A percentile compares a stretch with the other conserved stretches of the same genome.
These are phyloP conservation scores for Fusarium sterilihyphosum DNA, from an alignment of 2,329 filamentous ascomycete genomes.

Conservation along the genomic window DNA sequence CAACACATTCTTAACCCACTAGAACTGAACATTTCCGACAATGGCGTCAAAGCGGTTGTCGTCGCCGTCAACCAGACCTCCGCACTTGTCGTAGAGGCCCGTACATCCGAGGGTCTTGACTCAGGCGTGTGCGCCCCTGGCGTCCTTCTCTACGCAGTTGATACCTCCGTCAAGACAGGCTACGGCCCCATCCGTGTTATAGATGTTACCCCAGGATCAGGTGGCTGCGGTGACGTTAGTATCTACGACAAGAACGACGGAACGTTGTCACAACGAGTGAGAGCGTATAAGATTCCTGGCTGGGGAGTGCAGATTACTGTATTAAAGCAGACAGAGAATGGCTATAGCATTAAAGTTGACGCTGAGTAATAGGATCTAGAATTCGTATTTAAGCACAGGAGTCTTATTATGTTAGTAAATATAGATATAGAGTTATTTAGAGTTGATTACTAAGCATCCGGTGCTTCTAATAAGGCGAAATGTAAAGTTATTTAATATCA, in stretches of 20 bases:
- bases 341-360: background rate
- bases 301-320: slow-evolving; percentile 29
- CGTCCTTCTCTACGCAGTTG: slow-evolving; percentile 49
- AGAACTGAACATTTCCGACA: background rate
- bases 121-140: slow-evolving; percentile 44
- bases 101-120: slow-evolving; percentile 42
- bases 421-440: background rate
- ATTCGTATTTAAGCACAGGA: accelerated
- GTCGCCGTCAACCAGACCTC: slow-evolving; percentile 14
- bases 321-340: background rate
- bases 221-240: slow-evolving; percentile 39
- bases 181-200: slow-evolving; percentile 47
- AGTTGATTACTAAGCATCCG: too few relatives aligned
- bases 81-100: slow-evolving; percentile 48
- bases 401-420: background rate
- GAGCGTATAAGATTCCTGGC: slow-evolving; percentile 6
- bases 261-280: slow-evolving; percentile 32
- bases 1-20: slow-evolving; percentile 37
- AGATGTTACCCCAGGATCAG: slow-evolving; percentile 44
- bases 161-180: slow-evolving; percentile 42
- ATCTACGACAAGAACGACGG: slow-evolving; percentile 46
- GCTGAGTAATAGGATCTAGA: background rate
- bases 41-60: slow-evolving; percentile 24
- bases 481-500: too few relatives aligned
- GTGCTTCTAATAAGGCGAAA: too few relatives aligned